Percentiles rank a stretch among this genome's conserved stretches.
phyloP scores from a whole-genome alignment of 805 yeast genomes.

The Komagataella pastoris region DNA sequence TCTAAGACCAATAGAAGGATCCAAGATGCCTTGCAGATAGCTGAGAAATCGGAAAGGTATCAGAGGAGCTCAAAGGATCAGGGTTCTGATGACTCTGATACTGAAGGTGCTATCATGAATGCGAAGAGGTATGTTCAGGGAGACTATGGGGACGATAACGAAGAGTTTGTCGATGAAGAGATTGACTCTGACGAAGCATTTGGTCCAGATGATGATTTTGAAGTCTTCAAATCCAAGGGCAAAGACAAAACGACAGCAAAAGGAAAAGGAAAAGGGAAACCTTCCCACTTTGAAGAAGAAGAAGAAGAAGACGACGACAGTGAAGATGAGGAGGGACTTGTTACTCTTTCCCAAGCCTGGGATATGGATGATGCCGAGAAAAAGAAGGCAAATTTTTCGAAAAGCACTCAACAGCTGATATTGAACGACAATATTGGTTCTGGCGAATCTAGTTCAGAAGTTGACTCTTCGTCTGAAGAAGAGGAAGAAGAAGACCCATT shows the following conservation, averaged over 20 bases:
- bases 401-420: constrained; percentile 9
- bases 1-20: constrained; percentile 9
- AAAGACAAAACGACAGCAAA: constrained; percentile 48
- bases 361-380: constrained; percentile 55
- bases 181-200: constrained; percentile 70
- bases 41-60: constrained; percentile 8
- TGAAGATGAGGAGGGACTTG: constrained; percentile 62
- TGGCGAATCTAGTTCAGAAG: constrained; percentile 12
- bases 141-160: constrained; percentile 12
- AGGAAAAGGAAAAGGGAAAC: constrained; percentile 17
- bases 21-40: constrained; percentile 16
- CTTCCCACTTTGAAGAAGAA: constrained; percentile 22
- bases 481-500: constrained; percentile 13
- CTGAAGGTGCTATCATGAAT: constrained; percentile 17
- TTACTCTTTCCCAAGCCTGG: constrained; percentile 82
- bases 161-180: constrained; percentile 23
- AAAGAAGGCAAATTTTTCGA: constrained; percentile 10
- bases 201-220: constrained; percentile 68
- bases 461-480: constrained; percentile 10
- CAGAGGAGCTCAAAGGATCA: constrained; percentile 2
- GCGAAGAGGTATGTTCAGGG: constrained; percentile 14
- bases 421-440: constrained; percentile 15
- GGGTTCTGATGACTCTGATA: constrained; percentile 7
- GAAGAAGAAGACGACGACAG: constrained; percentile 41
- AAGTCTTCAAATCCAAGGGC: constrained; percentile 47